phyloP scores from a whole-genome alignment of 371 early-diverging fungal species.

The Rhizopus microsporus region DNA sequence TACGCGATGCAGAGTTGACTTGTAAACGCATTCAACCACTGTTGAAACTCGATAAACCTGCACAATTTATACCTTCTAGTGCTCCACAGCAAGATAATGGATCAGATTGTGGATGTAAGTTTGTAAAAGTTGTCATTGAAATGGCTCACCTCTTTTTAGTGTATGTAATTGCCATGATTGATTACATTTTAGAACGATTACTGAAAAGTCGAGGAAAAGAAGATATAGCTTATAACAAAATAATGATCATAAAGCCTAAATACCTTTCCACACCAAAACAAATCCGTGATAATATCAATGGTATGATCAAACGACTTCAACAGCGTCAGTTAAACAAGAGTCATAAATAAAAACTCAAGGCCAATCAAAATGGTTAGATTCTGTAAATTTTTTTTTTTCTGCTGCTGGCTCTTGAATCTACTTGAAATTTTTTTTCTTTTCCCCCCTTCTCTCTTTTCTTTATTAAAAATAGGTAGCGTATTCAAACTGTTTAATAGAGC shows the following conservation, averaged over 20 bases:
- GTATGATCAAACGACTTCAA: constrained; percentile 24
- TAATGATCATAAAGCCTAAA: constrained; percentile 19
- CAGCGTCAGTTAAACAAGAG: constrained; percentile 1
- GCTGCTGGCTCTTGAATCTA: too few relatives aligned
- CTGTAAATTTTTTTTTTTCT: not conserved
- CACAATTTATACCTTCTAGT: constrained; percentile 30
- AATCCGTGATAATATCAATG: constrained; percentile 21
- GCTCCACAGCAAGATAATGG: constrained; percentile 54
- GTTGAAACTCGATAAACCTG: constrained; percentile 12
- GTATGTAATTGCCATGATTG: constrained; percentile 41
- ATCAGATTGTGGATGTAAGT: constrained; percentile 53
- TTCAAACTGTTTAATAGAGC: too few relatives aligned
- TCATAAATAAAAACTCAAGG: not conserved
- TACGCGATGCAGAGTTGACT: constrained; percentile 27
- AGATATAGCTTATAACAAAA: constrained; percentile 9
- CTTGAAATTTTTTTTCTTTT: constrained; percentile 1
- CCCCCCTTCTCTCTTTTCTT: not conserved
- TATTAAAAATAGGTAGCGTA: not conserved
- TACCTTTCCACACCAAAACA: constrained; percentile 14
- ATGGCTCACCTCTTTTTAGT: constrained; percentile 17
- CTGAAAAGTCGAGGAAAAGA: constrained; percentile 14
- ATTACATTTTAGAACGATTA: constrained; percentile 30
- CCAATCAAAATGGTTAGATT: not conserved
- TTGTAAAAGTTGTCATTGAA: not conserved
- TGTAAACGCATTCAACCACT: constrained; percentile 19